phyloP scores from a whole-genome alignment of 345 rosid species.

The Citrus sp. region DNA sequence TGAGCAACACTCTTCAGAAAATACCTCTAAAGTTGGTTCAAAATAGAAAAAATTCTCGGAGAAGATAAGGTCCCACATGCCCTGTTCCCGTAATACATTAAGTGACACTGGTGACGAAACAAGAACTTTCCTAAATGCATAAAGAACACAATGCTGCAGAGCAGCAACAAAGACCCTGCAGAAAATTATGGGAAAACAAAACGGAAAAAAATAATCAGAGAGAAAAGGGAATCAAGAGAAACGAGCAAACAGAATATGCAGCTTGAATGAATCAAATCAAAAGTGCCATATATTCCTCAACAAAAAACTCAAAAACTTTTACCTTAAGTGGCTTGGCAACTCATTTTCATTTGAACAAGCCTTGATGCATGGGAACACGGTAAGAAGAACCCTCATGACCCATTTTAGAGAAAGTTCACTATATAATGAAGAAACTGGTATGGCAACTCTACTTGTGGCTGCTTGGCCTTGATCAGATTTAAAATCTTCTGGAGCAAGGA shows the following conservation, averaged over 20 bases:
- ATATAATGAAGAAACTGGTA: conserved; percentile 44
- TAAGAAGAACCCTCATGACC: conserved; percentile 56
- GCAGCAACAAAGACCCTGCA: conserved; percentile 48
- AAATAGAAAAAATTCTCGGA: conserved; percentile 68
- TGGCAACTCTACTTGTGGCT: conserved; percentile 26
- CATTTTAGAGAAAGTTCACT: conserved; percentile 70
- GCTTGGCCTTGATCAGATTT: conserved; percentile 33
- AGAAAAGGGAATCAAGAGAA: conserved; percentile 2
- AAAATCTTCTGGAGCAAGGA: conserved; percentile 41
- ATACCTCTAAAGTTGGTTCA: conserved; percentile 35
- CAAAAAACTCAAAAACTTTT: neutral
- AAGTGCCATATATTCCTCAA: conserved; percentile 3
- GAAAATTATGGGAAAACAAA: neutral
- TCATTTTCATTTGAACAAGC: conserved; percentile 58
- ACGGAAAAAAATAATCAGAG: neutral
- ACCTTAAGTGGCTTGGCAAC: conserved; percentile 59
- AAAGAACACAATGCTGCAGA: conserved; percentile 52
- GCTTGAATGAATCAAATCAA: neutral
- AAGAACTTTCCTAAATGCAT: conserved; percentile 52
- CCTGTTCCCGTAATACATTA: conserved; percentile 56
- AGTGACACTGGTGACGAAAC: conserved; percentile 45
- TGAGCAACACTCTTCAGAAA: conserved; percentile 25
- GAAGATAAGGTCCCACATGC: conserved; percentile 73
- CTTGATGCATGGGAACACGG: conserved; percentile 61
- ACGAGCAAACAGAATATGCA: conserved; percentile 2